Evolutionary conservation across 2,329 filamentous ascomycete species (phyloP).

Genomic region (Diaporthe aspalathi): DNA sequence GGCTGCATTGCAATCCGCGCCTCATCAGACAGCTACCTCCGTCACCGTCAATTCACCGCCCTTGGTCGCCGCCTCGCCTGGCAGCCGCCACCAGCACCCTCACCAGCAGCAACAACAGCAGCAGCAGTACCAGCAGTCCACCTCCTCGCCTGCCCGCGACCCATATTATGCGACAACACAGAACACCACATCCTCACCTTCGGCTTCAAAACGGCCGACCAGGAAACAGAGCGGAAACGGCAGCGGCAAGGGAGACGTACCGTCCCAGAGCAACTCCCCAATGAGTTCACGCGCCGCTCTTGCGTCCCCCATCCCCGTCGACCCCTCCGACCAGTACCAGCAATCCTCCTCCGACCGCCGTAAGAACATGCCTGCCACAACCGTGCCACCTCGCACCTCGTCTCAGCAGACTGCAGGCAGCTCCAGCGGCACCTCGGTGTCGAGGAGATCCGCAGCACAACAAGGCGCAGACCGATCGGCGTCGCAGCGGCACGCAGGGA

Average conservation of each 20-base stretch:
- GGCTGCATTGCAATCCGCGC: constrained; percentile 69
- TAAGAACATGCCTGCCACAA: constrained; percentile 75
- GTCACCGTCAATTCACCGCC: constrained; percentile 60
- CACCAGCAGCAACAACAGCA: constrained; percentile 24
- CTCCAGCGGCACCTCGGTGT: constrained; percentile 50
- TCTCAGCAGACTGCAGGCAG: constrained; percentile 63
- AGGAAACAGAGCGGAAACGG: constrained; percentile 38
- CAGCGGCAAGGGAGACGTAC: constrained; percentile 37
- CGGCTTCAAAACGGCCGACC: constrained; percentile 65
- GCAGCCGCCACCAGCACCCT: constrained; percentile 59
- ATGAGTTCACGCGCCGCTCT: constrained; percentile 62
- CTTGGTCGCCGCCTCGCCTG: constrained; percentile 57
- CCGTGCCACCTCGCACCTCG: constrained; percentile 85
- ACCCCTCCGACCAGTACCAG: constrained; percentile 55
- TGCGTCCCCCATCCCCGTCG: constrained; percentile 54
- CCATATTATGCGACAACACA: constrained; percentile 66
- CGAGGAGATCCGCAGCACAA: constrained; percentile 55
- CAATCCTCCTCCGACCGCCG: constrained; percentile 61
- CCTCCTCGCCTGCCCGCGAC: constrained; percentile 64
- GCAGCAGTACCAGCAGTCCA: constrained; percentile 31
- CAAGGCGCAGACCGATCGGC: constrained; percentile 32
- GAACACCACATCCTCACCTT: constrained; percentile 58
- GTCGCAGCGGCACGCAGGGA: constrained; percentile 41
- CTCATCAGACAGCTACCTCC: constrained; percentile 62
- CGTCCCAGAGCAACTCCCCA: constrained; percentile 52